phyloP scores from a whole-genome alignment of 169 alveolate species.

The Blepharisma undulans region DNA sequence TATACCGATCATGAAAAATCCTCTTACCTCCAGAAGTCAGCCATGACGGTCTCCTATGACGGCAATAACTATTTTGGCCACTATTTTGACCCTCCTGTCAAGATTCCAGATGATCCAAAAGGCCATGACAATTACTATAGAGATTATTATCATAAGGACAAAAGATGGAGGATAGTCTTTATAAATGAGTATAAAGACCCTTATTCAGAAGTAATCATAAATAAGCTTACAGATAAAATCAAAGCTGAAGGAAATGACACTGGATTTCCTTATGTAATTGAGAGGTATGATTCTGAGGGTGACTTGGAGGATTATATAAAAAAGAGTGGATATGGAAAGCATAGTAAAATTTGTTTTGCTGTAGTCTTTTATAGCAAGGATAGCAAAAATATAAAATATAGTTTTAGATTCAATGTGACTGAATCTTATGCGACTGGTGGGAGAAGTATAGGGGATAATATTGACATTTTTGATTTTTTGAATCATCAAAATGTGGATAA shows the following conservation, averaged over 20 bases:
- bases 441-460: not conserved
- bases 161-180: not conserved
- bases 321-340: conserved; percentile 9
- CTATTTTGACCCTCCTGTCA: not conserved
- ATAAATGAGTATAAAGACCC: conserved; percentile 55
- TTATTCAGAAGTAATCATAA: conserved; percentile 51
- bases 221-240: conserved; percentile 56
- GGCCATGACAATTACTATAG: conserved; percentile 46
- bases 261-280: conserved; percentile 73
- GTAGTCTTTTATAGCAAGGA: not conserved
- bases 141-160: not conserved
- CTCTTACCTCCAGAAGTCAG: not conserved
- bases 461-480: not conserved
- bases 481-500: not conserved
- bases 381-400: not conserved
- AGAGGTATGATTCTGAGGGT: conserved; percentile 25
- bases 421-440: not conserved
- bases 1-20: not conserved
- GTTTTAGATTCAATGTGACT: conserved; percentile 12
- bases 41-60: not conserved
- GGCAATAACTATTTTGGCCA: not conserved
- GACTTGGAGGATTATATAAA: conserved; percentile 16
- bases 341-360: not conserved
- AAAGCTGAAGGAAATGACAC: conserved; percentile 65
- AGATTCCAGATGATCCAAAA: not conserved